These are phyloP conservation scores for Fusarium poae DNA, from an alignment of 2,329 filamentous ascomycete genomes.

Conservation along the genomic window DNA sequence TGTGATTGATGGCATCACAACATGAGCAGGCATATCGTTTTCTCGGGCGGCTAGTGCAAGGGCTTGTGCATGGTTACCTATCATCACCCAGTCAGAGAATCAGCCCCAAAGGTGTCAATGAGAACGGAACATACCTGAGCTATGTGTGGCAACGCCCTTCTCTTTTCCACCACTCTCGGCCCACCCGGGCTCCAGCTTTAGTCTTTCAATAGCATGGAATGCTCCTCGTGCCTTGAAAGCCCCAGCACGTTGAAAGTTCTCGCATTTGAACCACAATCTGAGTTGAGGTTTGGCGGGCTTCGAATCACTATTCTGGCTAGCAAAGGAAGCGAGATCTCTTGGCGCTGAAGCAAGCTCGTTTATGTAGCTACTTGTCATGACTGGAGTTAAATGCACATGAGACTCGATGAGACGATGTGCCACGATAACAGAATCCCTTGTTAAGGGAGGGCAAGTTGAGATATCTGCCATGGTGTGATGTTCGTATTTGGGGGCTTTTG, in stretches of 20 bases:
- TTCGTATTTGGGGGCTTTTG: rapidly evolving
- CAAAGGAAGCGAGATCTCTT: neutral
- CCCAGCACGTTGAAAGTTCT: slow-evolving; percentile 4
- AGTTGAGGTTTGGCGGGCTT: neutral
- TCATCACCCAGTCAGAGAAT: neutral
- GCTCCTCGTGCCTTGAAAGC: slow-evolving; percentile 7
- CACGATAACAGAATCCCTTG: slow-evolving; percentile 6
- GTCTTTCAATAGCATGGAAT: slow-evolving; percentile 1
- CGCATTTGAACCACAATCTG: slow-evolving; percentile 6
- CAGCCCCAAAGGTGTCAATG: rapidly evolving
- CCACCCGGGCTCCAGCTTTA: slow-evolving; percentile 6
- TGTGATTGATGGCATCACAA: slow-evolving; percentile 9
- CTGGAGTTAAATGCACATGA: slow-evolving; percentile 3
- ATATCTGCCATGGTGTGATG: neutral
- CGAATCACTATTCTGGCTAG: rapidly evolving
- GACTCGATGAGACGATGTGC: slow-evolving; percentile 1
- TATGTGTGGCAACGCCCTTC: slow-evolving; percentile 6
- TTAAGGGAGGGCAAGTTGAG: slow-evolving; percentile 1
- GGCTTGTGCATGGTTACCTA: slow-evolving; percentile 12
- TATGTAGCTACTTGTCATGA: slow-evolving; percentile 3
- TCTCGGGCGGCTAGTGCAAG: slow-evolving; percentile 2
- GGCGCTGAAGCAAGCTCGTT: neutral
- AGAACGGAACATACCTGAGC: neutral
- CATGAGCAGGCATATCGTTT: slow-evolving; percentile 7
- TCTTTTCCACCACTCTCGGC: neutral